Conservation (phyloP, 1,139 yeast species). For the Debaryomyces fabryi region DNA sequence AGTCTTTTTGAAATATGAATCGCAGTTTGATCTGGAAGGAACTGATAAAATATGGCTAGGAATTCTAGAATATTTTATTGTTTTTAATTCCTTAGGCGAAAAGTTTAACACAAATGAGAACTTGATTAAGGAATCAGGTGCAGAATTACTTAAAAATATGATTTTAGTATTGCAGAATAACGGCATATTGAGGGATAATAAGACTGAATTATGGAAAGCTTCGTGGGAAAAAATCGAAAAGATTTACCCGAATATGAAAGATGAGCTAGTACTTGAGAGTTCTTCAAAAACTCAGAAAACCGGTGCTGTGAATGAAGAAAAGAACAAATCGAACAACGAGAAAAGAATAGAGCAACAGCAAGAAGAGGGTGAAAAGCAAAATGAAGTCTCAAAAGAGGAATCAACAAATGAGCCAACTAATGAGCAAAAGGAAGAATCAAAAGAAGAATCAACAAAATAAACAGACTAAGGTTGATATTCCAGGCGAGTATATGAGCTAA, state of each 20-base stretch:
- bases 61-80: slow-evolving; percentile 35
- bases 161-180: slow-evolving; percentile 40
- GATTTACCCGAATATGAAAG: slow-evolving; percentile 47
- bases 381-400: background rate
- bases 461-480: background rate
- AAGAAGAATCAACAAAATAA: background rate
- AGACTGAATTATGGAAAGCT: slow-evolving; percentile 30
- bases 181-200: slow-evolving; percentile 26
- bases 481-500: background rate
- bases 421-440: background rate
- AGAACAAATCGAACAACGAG: background rate
- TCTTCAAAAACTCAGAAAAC: background rate
- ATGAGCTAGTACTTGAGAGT: slow-evolving; percentile 23
- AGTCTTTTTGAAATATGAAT: slow-evolving; percentile 60
- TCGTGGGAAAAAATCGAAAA: slow-evolving; percentile 49
- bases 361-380: background rate
- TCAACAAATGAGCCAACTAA: background rate
- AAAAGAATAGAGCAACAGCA: background rate
- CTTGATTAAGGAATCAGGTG: slow-evolving; percentile 54
- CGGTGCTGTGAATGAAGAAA: background rate
- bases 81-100: slow-evolving; percentile 25
- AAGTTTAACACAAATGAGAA: slow-evolving; percentile 37
- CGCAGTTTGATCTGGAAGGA: slow-evolving; percentile 26
- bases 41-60: slow-evolving; percentile 38
- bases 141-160: slow-evolving; percentile 67